Evolutionary conservation across 2,329 filamentous ascomycete species (phyloP).

Genomic region (Mycocentrospora acerina): DNA sequence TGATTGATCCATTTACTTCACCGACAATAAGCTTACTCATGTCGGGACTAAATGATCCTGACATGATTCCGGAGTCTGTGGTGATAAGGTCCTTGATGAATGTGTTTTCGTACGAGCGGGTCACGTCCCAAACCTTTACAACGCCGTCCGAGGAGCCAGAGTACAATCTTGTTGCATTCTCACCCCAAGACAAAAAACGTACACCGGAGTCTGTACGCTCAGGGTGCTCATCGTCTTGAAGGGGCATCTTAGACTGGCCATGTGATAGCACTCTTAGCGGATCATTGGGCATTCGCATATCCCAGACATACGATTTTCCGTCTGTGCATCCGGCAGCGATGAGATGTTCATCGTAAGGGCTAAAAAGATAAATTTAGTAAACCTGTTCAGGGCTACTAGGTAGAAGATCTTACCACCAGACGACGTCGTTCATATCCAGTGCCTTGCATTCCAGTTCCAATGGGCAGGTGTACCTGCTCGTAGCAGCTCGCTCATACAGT

Average conservation of each 20-base stretch:
- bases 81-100: slow-evolving; percentile 54
- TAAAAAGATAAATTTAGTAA: slow-evolving; percentile 12
- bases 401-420: slow-evolving; percentile 46
- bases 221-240: slow-evolving; percentile 45
- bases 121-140: slow-evolving; percentile 62
- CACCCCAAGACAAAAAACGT: slow-evolving; percentile 59
- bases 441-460: slow-evolving; percentile 59
- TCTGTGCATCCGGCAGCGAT: slow-evolving; percentile 63
- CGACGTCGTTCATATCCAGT: slow-evolving; percentile 62
- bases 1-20: slow-evolving; percentile 57
- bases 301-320: slow-evolving; percentile 63
- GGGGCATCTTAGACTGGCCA: slow-evolving; percentile 52
- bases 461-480: slow-evolving; percentile 24
- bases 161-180: slow-evolving; percentile 54
- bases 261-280: slow-evolving; percentile 55
- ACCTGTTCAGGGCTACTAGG: no score
- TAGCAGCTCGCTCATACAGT: slow-evolving; percentile 49
- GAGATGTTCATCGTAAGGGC: slow-evolving; percentile 51
- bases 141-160: slow-evolving; percentile 63
- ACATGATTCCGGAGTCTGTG: slow-evolving; percentile 58
- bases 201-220: slow-evolving; percentile 61
- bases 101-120: slow-evolving; percentile 52
- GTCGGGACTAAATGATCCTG: slow-evolving; percentile 59
- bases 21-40: slow-evolving; percentile 58
- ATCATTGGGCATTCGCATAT: slow-evolving; percentile 50